Percentiles rank a stretch among this genome's conserved stretches.
Evolutionary conservation across 2,329 filamentous ascomycete species (phyloP).

Genomic region (Domatiomyces catenatus): DNA sequence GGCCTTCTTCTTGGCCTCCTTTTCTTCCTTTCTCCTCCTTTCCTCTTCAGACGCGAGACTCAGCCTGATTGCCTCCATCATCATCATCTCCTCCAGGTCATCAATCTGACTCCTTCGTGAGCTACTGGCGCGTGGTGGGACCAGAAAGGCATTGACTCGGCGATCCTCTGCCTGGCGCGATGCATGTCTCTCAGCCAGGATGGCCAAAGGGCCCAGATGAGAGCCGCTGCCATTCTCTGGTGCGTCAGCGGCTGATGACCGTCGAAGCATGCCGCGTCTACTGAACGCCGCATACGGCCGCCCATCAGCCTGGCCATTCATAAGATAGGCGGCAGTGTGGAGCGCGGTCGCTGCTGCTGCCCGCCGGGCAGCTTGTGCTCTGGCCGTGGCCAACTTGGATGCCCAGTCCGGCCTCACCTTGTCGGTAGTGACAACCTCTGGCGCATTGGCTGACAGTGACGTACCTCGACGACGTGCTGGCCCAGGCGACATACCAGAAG

Average conservation of each 20-base stretch:
- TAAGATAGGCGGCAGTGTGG: conserved; percentile 86
- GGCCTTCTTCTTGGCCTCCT: conserved; percentile 63
- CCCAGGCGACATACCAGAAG: conserved; percentile 28
- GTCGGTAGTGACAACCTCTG: conserved; percentile 83
- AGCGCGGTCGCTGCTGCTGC: conserved; percentile 86
- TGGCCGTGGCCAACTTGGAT: conserved; percentile 69
- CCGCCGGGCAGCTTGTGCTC: conserved; percentile 68
- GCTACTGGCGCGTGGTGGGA: conserved; percentile 32
- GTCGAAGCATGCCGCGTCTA: conserved; percentile 36
- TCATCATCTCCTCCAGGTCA: conserved; percentile 95
- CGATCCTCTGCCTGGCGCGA: conserved; percentile 22
- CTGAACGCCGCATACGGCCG: conserved; percentile 44
- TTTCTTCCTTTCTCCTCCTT: conserved; percentile 69
- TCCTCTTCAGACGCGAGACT: conserved; percentile 91
- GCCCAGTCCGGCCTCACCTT: conserved; percentile 88
- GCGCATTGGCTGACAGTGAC: conserved; percentile 65
- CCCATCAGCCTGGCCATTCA: conserved; percentile 34
- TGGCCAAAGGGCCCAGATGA: conserved; percentile 31
- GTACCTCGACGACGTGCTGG: conserved; percentile 42
- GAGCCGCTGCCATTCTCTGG: conserved; percentile 21
- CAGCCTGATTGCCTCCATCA: conserved; percentile 85
- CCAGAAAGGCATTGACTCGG: conserved; percentile 19
- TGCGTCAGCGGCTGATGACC: conserved; percentile 23
- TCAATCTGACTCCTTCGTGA: conserved; percentile 54
- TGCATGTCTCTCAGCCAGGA: conserved; percentile 30